Percentiles rank a stretch among this genome's conserved stretches.
Evolutionary conservation across 1,284 basidiomycete species (phyloP).

Genomic region (Boletus mariae): DNA sequence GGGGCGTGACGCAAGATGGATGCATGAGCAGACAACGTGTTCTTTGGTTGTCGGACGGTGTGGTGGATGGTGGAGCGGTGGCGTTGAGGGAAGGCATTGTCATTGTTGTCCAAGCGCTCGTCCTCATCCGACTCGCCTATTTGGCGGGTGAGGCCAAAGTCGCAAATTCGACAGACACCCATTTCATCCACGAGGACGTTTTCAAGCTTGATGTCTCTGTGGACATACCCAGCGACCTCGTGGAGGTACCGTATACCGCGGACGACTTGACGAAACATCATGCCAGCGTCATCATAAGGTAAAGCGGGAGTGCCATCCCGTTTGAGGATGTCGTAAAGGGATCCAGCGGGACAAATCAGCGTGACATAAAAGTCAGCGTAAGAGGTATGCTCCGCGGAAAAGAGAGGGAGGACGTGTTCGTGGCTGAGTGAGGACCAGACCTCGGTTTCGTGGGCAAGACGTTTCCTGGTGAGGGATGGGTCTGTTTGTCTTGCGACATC

Average conservation of each 20-base stretch:
- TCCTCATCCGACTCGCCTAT: slow-evolving; percentile 53
- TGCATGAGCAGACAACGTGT: slow-evolving; percentile 29
- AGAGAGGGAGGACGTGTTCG: slow-evolving; percentile 80
- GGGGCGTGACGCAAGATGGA: slow-evolving; percentile 36
- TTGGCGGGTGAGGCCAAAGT: slow-evolving; percentile 78
- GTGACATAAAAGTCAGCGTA: slow-evolving; percentile 83
- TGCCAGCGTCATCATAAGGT: slow-evolving; percentile 75
- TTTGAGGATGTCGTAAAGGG: slow-evolving; percentile 81
- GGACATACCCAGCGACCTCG: slow-evolving; percentile 72
- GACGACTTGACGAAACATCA: slow-evolving; percentile 89
- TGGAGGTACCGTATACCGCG: slow-evolving; percentile 86
- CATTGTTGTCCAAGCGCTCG: slow-evolving; percentile 31
- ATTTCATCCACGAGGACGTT: slow-evolving; percentile 90
- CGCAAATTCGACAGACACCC: slow-evolving; percentile 75
- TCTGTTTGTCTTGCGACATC: slow-evolving; percentile 51
- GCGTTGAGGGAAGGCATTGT: slow-evolving; percentile 19
- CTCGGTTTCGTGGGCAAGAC: slow-evolving; percentile 71
- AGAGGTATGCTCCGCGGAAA: slow-evolving; percentile 61
- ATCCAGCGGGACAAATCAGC: slow-evolving; percentile 80
- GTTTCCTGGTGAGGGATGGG: slow-evolving; percentile 46
- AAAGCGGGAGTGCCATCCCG: slow-evolving; percentile 63
- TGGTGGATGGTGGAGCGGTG: slow-evolving; percentile 30
- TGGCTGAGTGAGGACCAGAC: slow-evolving; percentile 79
- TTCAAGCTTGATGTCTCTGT: slow-evolving; percentile 95
- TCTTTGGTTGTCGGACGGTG: slow-evolving; percentile 22